Conservation (phyloP, 1,284 basidiomycete species). For the Amylostereum areolatum region DNA sequence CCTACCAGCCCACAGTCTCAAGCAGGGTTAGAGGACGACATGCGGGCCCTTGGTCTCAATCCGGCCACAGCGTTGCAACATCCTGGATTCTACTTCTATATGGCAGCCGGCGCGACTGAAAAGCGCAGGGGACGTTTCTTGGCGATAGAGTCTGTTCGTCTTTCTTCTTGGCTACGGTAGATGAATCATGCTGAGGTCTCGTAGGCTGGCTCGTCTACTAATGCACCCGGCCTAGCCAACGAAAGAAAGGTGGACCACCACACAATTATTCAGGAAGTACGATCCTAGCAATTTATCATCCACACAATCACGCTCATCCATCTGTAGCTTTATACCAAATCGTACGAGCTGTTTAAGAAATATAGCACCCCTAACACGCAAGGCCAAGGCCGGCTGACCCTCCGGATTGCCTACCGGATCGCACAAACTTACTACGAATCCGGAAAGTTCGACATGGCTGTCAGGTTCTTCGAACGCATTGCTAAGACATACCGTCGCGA, state of each 20-base stretch:
- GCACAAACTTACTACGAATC: slow-evolving; percentile 76
- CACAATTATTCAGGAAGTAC: slow-evolving; percentile 74
- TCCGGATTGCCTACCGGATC: slow-evolving; percentile 83
- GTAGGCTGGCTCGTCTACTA: slow-evolving; percentile 16
- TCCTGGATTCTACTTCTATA: slow-evolving; percentile 87
- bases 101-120: slow-evolving; percentile 80
- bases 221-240: slow-evolving; percentile 65
- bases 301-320: slow-evolving; percentile 1
- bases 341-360: slow-evolving; percentile 87
- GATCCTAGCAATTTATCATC: slow-evolving; percentile 9
- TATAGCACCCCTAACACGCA: slow-evolving; percentile 39
- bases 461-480: slow-evolving; percentile 88
- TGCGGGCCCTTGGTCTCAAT: slow-evolving; percentile 57
- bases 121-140: slow-evolving; percentile 65
- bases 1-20: slow-evolving; percentile 31
- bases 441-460: slow-evolving; percentile 78
- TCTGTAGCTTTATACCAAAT: slow-evolving; percentile 89
- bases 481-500: slow-evolving; percentile 80
- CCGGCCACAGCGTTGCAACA: slow-evolving; percentile 76
- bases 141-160: slow-evolving; percentile 45
- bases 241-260: slow-evolving; percentile 89
- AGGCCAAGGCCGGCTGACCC: slow-evolving; percentile 65
- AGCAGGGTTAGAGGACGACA: slow-evolving; percentile 33
- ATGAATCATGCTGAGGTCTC: background rate
- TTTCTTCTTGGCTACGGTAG: background rate